Base-by-base conservation (phyloP, 257 asterid genomes). In the Solanum dulcamara region DNA sequence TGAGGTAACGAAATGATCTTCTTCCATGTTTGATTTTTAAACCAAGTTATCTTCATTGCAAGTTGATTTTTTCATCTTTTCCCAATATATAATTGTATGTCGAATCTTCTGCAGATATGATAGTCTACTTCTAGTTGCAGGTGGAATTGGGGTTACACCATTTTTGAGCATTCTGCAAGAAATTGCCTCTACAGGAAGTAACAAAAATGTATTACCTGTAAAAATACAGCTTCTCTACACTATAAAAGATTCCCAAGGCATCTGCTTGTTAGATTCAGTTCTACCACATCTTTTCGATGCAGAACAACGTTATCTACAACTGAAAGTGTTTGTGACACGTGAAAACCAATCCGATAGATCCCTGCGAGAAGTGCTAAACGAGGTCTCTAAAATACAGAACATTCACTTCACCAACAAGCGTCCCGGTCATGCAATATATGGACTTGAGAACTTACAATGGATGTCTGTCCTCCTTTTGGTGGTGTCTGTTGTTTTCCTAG, bases 111-210 rank as follows among this genome's bases (percentile, higher is more conserved):
- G 87, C 97, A 95, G 99, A 90, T 88, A 93, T 28, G 91, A 93
- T 26, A 87, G 86, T 85, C 89, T 95, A 88, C 88, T 93, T 89
- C 90, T 95, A 67, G 92, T 95, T 48, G 96, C 99, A 11, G 98
- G 99, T 86, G 99, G 99, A 80, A 94, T 94, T 40, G 98, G 99
- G 81, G 85, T 95, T 83, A 93, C 98, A 7, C 99, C 98, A 2
- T 89, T 95, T 80, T 88, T 95, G 55, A 90, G 97, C 72, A 92
- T 95, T 89, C 70, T 95, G 85, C 92, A 89, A 74, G 99, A 94
- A 86, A 85, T 92, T 46, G 71, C 85, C 85, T 81, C 89, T 66
- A 75, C 75, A 80, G 46, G 85, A 48, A 88, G 86, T 5, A 74
- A 53, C 79, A 88, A 84, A 89, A 87, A 82, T 64, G 46, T 74